These are phyloP conservation scores for Mycogone perniciosa DNA, from an alignment of 2,329 filamentous ascomycete genomes.

Conservation along the genomic window DNA sequence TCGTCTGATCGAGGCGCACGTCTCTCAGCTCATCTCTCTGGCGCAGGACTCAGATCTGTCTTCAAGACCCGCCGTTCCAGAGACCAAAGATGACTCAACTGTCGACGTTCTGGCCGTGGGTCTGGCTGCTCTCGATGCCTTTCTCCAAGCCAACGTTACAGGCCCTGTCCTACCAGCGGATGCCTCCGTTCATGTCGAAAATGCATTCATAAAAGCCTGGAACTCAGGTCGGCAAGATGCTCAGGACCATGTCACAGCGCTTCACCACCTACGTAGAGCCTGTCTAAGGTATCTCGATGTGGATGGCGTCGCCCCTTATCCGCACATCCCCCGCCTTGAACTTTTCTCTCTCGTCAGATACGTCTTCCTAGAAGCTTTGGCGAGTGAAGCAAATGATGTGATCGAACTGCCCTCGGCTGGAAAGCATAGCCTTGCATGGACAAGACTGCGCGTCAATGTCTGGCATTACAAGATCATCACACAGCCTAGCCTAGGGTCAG, in stretches of 20 bases:
- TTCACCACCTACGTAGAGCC: conserved; percentile 42
- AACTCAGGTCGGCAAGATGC: neutral
- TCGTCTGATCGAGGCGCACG: conserved; percentile 9
- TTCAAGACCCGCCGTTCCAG: neutral
- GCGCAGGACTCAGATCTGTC: neutral
- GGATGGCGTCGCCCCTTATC: conserved; percentile 83
- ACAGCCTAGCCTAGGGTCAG: conserved; percentile 48
- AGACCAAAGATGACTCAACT: neutral
- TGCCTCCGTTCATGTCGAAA: conserved; percentile 24
- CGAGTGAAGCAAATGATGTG: conserved; percentile 17
- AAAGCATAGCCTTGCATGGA: conserved; percentile 49
- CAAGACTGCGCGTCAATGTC: conserved; percentile 64
- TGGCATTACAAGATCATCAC: conserved; percentile 58
- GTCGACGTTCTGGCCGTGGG: conserved; percentile 22
- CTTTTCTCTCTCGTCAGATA: conserved; percentile 68
- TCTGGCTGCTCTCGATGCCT: conserved; percentile 55
- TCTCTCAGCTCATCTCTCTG: conserved; percentile 2
- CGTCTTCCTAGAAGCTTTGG: conserved; percentile 33
- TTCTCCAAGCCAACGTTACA: conserved; percentile 82
- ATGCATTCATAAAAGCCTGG: conserved; percentile 36
- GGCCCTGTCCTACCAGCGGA: conserved; percentile 61
- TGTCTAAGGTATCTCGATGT: conserved; percentile 65
- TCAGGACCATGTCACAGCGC: neutral
- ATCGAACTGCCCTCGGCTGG: conserved; percentile 21
- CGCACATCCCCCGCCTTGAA: conserved; percentile 75